phyloP scores from a whole-genome alignment of 1,284 basidiomycete species.

The Ganoderma resinaceum region DNA sequence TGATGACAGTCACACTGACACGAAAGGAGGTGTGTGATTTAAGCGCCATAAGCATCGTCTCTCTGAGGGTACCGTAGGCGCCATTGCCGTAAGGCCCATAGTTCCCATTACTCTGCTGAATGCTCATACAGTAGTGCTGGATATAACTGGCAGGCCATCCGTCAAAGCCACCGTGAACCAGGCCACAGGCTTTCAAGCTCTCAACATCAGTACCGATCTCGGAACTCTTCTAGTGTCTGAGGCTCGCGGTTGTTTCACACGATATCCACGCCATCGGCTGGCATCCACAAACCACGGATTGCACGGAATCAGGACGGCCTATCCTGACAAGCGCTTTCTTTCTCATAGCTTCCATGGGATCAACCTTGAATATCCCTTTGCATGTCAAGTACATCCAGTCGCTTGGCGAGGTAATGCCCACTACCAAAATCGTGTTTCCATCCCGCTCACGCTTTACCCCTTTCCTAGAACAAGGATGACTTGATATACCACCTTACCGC shows the following conservation, averaged over 20 bases:
- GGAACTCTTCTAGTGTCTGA: background rate
- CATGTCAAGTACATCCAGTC: conserved; percentile 44
- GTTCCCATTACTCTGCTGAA: too few relatives aligned
- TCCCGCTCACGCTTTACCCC: background rate
- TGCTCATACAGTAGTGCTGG: too few relatives aligned
- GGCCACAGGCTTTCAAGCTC: background rate
- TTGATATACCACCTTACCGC: conserved; percentile 93
- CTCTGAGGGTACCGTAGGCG: too few relatives aligned
- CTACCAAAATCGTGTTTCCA: background rate
- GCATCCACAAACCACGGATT: background rate
- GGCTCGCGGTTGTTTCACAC: background rate
- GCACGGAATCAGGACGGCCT: background rate
- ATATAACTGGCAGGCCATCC: too few relatives aligned
- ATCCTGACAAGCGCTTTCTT: background rate
- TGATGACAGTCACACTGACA: too few relatives aligned
- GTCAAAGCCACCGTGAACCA: background rate
- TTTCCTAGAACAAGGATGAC: conserved; percentile 78
- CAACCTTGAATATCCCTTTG: conserved; percentile 32
- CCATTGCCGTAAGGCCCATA: too few relatives aligned
- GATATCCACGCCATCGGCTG: conserved; percentile 3
- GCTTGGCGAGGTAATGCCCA: conserved; percentile 37
- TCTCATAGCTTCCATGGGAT: conserved; percentile 15
- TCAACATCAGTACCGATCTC: background rate
- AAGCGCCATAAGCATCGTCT: background rate
- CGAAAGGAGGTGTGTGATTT: background rate